Evolutionary conservation across 495 filamentous ascomycete species (phyloP).

Genomic region (Ascobolus immersus): DNA sequence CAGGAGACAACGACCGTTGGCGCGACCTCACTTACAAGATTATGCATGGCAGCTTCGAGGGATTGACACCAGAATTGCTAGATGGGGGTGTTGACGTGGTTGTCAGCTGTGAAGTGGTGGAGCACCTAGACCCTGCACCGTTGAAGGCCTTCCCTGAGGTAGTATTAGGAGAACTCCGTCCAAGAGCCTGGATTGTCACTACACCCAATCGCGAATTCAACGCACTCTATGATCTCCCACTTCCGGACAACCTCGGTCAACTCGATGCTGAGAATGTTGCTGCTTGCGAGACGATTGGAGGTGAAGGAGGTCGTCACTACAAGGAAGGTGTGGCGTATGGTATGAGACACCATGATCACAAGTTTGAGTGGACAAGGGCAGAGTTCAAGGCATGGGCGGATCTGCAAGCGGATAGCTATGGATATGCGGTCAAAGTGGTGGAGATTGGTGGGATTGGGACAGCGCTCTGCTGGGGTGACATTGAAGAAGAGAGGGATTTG

Average conservation of each 20-base stretch:
- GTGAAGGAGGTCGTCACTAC: slow-evolving; percentile 1
- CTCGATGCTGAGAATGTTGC: not conserved
- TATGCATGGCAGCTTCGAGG: slow-evolving; percentile 7
- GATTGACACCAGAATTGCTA: not conserved
- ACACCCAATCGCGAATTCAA: slow-evolving; percentile 16
- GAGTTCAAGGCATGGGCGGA: slow-evolving; percentile 14
- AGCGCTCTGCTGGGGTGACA: too few species aligned
- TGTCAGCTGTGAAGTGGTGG: slow-evolving; percentile 11
- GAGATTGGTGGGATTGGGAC: slow-evolving; percentile 11
- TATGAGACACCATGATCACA: slow-evolving; percentile 15
- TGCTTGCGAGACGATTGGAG: not conserved
- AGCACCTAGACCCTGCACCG: slow-evolving; percentile 13
- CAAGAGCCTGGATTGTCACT: slow-evolving; percentile 13
- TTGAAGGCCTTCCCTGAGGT: slow-evolving; percentile 9
- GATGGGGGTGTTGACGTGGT: slow-evolving; percentile 10
- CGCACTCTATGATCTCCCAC: slow-evolving; percentile 6
- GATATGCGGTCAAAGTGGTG: slow-evolving; percentile 12
- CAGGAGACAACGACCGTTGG: slow-evolving; percentile 9
- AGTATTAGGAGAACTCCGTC: slow-evolving; percentile 11
- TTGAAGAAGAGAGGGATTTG: too few species aligned
- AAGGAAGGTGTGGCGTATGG: slow-evolving; percentile 9
- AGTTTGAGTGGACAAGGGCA: slow-evolving; percentile 14
- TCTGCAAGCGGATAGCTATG: slow-evolving; percentile 7
- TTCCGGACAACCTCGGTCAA: slow-evolving; percentile 3
- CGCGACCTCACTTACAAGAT: slow-evolving; percentile 8